phyloP scores from a whole-genome alignment of 2,329 filamentous ascomycete species.

The Xylariomycetidae sp. region DNA sequence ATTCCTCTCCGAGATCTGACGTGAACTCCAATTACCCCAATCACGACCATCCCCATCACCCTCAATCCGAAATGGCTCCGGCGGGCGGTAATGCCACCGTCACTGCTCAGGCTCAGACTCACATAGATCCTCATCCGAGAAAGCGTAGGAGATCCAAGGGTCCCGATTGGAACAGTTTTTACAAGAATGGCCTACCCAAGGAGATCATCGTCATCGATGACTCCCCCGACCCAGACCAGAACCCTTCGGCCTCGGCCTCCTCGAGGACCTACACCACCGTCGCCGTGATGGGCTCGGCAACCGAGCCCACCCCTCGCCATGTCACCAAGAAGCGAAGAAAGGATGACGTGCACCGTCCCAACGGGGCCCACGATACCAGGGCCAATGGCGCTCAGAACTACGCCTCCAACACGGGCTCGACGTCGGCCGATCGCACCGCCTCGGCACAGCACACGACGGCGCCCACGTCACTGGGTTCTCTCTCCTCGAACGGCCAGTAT shows the following conservation, averaged over 20 bases:
- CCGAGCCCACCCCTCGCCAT: slow-evolving; percentile 36
- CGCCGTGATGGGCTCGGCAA: slow-evolving; percentile 24
- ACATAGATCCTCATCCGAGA: slow-evolving; percentile 29
- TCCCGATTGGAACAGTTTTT: slow-evolving; percentile 77
- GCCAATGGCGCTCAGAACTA: slow-evolving; percentile 67
- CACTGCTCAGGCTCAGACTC: slow-evolving; percentile 19
- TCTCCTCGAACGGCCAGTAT: slow-evolving; percentile 58
- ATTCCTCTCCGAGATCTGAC: slow-evolving; percentile 29
- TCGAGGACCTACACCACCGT: slow-evolving; percentile 34
- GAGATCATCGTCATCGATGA: slow-evolving; percentile 83
- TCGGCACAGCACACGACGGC: slow-evolving; percentile 81
- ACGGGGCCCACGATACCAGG: slow-evolving; percentile 66
- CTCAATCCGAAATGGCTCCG: no score
- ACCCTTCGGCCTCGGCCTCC: slow-evolving; percentile 23
- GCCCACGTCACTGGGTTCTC: slow-evolving; percentile 76
- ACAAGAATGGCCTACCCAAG: slow-evolving; percentile 76
- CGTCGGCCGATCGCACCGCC: slow-evolving; percentile 79
- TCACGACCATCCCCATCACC: slow-evolving; percentile 35
- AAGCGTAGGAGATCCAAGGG: slow-evolving; percentile 57
- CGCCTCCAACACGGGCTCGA: slow-evolving; percentile 66
- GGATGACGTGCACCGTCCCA: slow-evolving; percentile 56
- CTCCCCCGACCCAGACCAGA: slow-evolving; percentile 55
- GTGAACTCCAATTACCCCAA: slow-evolving; percentile 23
- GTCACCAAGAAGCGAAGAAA: slow-evolving; percentile 72
- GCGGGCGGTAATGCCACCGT: no score